phyloP scores from a whole-genome alignment of 2,329 filamentous ascomycete genomes.

The Ilyonectria mors-panacis region DNA sequence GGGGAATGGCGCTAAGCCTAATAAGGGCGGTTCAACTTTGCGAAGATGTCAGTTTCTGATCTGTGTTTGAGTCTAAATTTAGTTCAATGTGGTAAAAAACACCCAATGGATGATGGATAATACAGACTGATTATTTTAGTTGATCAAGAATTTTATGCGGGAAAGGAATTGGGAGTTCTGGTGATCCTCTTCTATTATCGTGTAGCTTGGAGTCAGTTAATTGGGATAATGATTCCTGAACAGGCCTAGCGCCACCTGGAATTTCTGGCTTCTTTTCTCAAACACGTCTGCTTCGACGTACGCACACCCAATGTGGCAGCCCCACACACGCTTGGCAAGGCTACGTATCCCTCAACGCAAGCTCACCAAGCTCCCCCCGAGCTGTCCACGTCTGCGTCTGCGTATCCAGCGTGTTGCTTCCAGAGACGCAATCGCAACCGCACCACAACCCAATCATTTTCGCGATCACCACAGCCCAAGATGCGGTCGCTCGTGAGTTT shows the following conservation, averaged over 20 bases:
- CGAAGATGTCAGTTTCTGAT: neutral
- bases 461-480: conserved; percentile 17
- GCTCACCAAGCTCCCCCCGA: conserved; percentile 47
- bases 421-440: conserved; percentile 30
- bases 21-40: neutral
- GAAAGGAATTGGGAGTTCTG: no score
- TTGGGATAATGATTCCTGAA: neutral
- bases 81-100: neutral
- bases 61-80: neutral
- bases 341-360: conserved; percentile 57
- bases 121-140: neutral
- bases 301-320: conserved; percentile 8
- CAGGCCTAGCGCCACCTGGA: conserved; percentile 27
- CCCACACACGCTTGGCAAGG: conserved; percentile 47
- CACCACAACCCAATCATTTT: conserved; percentile 10
- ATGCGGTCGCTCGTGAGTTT: conserved; percentile 85
- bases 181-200: neutral
- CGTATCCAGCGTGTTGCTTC: conserved; percentile 35
- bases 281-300: conserved; percentile 9
- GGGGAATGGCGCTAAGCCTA: conserved; percentile 21
- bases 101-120: neutral
- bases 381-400: conserved; percentile 41
- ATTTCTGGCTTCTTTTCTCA: neutral
- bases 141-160: neutral
- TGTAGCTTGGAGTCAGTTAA: neutral